phyloP scores from a whole-genome alignment of 129 eudicot genomes.

The Arctium minus region DNA sequence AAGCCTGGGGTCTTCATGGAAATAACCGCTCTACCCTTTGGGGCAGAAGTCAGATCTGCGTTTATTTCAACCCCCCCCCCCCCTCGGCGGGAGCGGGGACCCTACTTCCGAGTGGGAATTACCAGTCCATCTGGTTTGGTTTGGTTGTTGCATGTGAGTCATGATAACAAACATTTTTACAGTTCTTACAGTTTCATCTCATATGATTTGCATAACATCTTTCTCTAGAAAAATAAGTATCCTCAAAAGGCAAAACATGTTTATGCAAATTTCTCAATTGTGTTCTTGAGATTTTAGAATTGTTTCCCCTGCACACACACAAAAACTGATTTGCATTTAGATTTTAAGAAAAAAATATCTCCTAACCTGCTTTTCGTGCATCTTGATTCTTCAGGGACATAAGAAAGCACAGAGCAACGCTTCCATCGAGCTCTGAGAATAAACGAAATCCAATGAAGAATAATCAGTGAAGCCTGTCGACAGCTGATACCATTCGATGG shows the following conservation, averaged over 20 bases:
- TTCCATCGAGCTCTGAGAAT: not conserved
- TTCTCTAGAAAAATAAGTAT: not conserved
- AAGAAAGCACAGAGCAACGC: not conserved
- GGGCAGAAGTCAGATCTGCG: no score
- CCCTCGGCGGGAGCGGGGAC: no score
- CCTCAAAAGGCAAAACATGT: no score
- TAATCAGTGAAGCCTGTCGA: not conserved
- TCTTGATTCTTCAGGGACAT: constrained; percentile 4
- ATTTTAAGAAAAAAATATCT: not conserved
- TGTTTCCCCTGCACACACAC: not conserved
- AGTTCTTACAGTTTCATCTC: not conserved
- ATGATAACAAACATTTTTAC: not conserved
- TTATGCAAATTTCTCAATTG: not conserved
- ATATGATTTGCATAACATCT: not conserved
- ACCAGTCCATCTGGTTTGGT: no score
- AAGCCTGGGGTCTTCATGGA: no score
- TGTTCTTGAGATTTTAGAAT: not conserved
- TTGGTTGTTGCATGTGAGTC: constrained; percentile 23
- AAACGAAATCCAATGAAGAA: not conserved
- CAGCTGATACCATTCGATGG: not conserved
- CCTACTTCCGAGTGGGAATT: no score
- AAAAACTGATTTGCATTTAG: not conserved
- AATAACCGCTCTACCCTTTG: no score
- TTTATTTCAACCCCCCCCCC: no score
- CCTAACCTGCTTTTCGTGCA: not conserved